Percentiles rank a stretch among this genome's conserved stretches.
Conservation (phyloP, 257 asterid species). For the Salvia splendens region DNA sequence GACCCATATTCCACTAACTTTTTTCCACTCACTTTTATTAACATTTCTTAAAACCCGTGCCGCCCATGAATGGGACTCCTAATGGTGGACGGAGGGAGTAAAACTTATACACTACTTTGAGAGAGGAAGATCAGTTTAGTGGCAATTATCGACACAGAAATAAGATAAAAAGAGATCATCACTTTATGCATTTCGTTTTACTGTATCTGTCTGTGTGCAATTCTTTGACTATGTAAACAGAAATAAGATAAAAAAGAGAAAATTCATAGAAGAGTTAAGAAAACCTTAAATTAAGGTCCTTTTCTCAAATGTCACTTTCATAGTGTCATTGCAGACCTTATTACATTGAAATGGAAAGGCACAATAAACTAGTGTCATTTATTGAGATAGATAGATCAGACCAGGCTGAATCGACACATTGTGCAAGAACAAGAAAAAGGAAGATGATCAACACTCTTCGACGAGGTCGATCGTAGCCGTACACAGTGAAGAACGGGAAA, state of each 20-base stretch:
- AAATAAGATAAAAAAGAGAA: neutral
- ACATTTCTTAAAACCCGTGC: too few species aligned
- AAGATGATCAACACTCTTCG: neutral
- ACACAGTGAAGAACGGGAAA: neutral
- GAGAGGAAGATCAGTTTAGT: too few species aligned
- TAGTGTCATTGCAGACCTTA: neutral
- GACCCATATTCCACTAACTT: too few species aligned
- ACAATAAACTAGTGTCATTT: constrained; percentile 3
- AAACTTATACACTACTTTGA: too few species aligned
- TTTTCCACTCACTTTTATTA: too few species aligned
- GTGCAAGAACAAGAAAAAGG: neutral
- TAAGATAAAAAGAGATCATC: too few species aligned
- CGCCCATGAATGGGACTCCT: too few species aligned
- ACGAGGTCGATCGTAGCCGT: neutral
- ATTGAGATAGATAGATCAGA: constrained; percentile 1
- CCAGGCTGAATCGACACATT: neutral
- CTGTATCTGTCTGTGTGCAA: neutral
- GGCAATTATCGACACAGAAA: too few species aligned
- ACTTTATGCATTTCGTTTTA: neutral
- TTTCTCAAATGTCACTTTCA: neutral
- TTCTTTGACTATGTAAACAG: neutral
- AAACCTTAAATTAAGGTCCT: neutral
- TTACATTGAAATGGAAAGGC: neutral
- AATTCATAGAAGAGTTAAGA: neutral
- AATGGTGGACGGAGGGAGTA: too few species aligned